Evolutionary conservation across 2,329 filamentous ascomycete genomes (phyloP).

Genomic region (Diaporthe sp.): DNA sequence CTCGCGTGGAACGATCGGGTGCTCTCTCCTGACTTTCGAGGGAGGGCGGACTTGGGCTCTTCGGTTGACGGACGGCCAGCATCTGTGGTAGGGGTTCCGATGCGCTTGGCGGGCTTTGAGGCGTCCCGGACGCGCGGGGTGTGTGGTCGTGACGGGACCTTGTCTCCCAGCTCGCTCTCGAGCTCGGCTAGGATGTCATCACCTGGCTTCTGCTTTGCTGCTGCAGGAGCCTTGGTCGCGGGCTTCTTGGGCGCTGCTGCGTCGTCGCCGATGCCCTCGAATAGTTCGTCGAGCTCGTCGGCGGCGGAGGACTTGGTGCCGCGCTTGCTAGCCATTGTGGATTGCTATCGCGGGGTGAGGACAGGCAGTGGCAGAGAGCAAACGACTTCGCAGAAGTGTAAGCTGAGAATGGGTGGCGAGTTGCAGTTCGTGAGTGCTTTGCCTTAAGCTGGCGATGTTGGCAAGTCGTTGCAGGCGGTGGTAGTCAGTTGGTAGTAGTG

Average conservation of each 20-base stretch:
- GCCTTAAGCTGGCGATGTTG: not conserved
- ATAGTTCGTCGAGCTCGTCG: slow-evolving; percentile 76
- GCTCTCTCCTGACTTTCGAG: slow-evolving; percentile 84
- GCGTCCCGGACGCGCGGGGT: slow-evolving; percentile 80
- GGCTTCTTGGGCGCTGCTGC: slow-evolving; percentile 65
- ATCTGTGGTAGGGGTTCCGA: slow-evolving; percentile 63
- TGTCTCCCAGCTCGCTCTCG: slow-evolving; percentile 80
- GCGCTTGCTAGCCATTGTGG: slow-evolving; percentile 71
- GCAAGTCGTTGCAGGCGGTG: not conserved
- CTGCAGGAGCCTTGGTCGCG: slow-evolving; percentile 55
- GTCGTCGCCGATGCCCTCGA: slow-evolving; percentile 70
- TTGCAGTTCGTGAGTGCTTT: not conserved
- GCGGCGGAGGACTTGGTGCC: slow-evolving; percentile 68
- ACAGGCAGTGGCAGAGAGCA: not conserved
- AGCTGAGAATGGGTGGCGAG: not conserved
- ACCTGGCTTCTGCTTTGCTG: slow-evolving; percentile 62
- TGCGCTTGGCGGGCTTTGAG: slow-evolving; percentile 64
- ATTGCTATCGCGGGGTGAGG: slow-evolving; percentile 1
- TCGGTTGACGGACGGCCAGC: slow-evolving; percentile 75
- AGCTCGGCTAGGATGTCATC: slow-evolving; percentile 90
- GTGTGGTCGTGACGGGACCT: slow-evolving; percentile 81
- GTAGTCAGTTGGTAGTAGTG: not conserved
- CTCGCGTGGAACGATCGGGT: slow-evolving; percentile 78
- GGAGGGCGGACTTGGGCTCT: slow-evolving; percentile 56
- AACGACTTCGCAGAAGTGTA: not conserved